Percentiles rank a stretch among this genome's conserved stretches.
Conservation (phyloP, 441 rosid species). For the Aquilaria agallochum region DNA sequence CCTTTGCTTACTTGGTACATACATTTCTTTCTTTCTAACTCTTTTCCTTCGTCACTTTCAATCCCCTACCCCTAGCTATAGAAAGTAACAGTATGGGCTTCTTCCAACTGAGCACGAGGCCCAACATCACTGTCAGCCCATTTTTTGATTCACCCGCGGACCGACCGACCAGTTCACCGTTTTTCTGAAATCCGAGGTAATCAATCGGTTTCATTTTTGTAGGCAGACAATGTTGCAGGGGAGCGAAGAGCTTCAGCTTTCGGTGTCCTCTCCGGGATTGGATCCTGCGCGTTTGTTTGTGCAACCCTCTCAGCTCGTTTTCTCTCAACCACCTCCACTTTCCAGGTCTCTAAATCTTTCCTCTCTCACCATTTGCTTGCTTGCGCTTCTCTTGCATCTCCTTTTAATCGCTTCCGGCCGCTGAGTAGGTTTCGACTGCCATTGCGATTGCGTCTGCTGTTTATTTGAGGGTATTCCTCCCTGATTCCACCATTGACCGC, state of each 20-base stretch:
- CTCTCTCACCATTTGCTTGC: background rate
- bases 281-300: conserved; percentile 73
- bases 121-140: background rate
- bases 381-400: too few relatives aligned
- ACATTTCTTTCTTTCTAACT: background rate
- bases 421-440: conserved; percentile 45
- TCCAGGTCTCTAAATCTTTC: conserved; percentile 41
- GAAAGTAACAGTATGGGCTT: too few relatives aligned
- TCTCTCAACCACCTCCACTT: conserved; percentile 65
- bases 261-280: conserved; percentile 72
- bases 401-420: background rate
- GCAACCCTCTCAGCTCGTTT: conserved; percentile 80
- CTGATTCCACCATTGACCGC: conserved; percentile 42
- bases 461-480: conserved; percentile 73
- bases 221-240: conserved; percentile 78
- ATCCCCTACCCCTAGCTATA: too few relatives aligned
- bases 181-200: background rate
- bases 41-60: too few relatives aligned
- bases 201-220: conserved; percentile 8
- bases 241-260: conserved; percentile 62
- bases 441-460: conserved; percentile 46
- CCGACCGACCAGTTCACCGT: background rate
- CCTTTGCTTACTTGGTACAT: conserved; percentile 86
- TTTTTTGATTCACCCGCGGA: background rate
- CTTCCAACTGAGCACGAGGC: too few relatives aligned